Percentiles rank a stretch among this genome's conserved stretches.
Evolutionary conservation across 768 basidiomycete genomes (phyloP).

Genomic region (Dioszegia aurantiaca): DNA sequence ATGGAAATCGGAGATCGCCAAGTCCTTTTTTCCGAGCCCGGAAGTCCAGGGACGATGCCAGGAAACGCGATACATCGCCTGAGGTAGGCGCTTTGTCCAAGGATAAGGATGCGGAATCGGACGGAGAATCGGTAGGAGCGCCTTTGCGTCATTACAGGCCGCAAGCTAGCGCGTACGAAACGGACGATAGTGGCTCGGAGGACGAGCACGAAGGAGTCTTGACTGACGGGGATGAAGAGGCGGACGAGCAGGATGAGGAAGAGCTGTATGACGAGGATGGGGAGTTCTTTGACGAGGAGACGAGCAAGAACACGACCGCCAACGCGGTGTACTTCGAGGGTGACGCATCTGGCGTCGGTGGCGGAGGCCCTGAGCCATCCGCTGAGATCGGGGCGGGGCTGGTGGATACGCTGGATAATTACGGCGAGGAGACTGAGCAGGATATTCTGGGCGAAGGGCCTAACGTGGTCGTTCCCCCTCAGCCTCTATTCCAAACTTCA

Average conservation of each 20-base stretch:
- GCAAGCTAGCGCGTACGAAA: slow-evolving; percentile 56
- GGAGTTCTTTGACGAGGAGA: slow-evolving; percentile 70
- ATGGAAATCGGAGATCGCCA: slow-evolving; percentile 53
- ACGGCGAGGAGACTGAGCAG: slow-evolving; percentile 59
- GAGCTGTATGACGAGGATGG: slow-evolving; percentile 52
- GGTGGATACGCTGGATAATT: slow-evolving; percentile 36
- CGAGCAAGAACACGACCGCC: slow-evolving; percentile 81
- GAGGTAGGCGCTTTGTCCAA: slow-evolving; percentile 58
- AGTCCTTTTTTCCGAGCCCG: slow-evolving; percentile 74
- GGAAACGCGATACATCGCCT: slow-evolving; percentile 59
- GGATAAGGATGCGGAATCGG: slow-evolving; percentile 48
- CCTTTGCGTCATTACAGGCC: slow-evolving; percentile 56
- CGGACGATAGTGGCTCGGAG: slow-evolving; percentile 32
- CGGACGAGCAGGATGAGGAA: slow-evolving; percentile 44
- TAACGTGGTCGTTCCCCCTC: slow-evolving; percentile 48
- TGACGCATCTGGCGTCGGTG: slow-evolving; percentile 43
- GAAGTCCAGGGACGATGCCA: slow-evolving; percentile 59
- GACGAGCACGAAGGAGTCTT: slow-evolving; percentile 22
- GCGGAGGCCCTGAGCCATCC: slow-evolving; percentile 10
- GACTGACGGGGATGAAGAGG: slow-evolving; percentile 54
- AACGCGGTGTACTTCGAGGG: slow-evolving; percentile 57
- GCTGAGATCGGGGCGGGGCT: slow-evolving; percentile 9
- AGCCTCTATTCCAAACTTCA: slow-evolving; percentile 35
- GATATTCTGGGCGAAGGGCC: slow-evolving; percentile 81
- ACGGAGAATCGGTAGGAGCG: slow-evolving; percentile 41